phyloP scores from a whole-genome alignment of 140 eudicot genomes.

The Senecio squalidus region DNA sequence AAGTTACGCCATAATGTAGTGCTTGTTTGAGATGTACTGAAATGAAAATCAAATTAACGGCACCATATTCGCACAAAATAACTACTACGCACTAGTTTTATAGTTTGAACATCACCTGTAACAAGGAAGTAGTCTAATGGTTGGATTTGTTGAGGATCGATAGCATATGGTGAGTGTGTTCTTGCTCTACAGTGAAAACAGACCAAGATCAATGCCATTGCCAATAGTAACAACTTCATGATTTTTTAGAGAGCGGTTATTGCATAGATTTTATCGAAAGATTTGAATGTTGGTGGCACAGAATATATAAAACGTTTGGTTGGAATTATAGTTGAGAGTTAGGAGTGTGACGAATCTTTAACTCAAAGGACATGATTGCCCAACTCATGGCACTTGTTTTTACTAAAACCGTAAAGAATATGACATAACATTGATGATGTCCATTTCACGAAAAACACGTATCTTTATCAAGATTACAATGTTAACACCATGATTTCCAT shows the following conservation, averaged over 20 bases:
- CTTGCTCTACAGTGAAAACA: conserved; percentile 37
- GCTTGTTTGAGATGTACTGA: not conserved
- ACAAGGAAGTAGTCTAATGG: conserved; percentile 46
- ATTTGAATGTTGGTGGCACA: conserved; percentile 21
- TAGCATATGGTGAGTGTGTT: conserved; percentile 33
- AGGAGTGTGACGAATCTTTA: conserved; percentile 23
- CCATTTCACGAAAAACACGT: conserved; percentile 14
- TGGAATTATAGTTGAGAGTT: conserved; percentile 29
- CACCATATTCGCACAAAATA: not conserved
- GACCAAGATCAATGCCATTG: conserved; percentile 25
- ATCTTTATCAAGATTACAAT: conserved; percentile 24
- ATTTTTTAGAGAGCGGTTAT: conserved; percentile 19
- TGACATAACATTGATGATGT: conserved; percentile 26
- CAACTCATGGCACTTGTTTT: conserved; percentile 22
- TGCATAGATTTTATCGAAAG: conserved; percentile 21
- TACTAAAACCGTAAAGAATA: conserved; percentile 18
- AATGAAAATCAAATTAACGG: not conserved
- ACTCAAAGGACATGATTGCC: conserved; percentile 34
- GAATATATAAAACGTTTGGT: conserved; percentile 6
- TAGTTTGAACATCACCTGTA: conserved; percentile 44
- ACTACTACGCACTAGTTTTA: not conserved
- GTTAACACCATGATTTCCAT: conserved; percentile 19
- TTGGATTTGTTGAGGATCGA: conserved; percentile 37
- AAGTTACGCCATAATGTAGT: not conserved
- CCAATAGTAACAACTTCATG: conserved; percentile 35